Evolutionary conservation across 2,329 filamentous ascomycete genomes (phyloP).

Genomic region (Botryosphaeria dothidea): DNA sequence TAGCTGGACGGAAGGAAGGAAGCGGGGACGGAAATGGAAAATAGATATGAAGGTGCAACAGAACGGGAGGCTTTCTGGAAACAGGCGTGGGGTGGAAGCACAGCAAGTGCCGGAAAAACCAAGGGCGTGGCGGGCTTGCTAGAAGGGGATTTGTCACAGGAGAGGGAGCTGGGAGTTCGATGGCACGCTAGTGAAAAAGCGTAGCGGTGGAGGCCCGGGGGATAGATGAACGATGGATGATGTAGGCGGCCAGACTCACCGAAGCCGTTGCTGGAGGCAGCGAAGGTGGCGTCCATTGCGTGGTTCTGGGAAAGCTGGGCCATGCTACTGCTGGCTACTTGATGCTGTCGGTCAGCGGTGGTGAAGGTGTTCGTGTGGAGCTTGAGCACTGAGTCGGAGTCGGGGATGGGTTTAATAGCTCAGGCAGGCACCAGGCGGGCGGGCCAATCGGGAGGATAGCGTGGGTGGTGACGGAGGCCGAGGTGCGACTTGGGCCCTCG

Average conservation of each 20-base stretch:
- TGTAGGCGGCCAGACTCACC: background rate
- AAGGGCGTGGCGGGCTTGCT: background rate
- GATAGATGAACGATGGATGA: background rate
- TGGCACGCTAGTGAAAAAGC: background rate
- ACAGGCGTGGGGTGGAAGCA: background rate
- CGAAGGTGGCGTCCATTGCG: slow-evolving; percentile 7
- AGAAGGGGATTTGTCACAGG: slow-evolving; percentile 5
- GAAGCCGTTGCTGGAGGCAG: slow-evolving; percentile 7
- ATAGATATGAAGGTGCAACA: background rate
- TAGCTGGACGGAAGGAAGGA: background rate
- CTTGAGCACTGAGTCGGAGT: background rate
- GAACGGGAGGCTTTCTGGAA: background rate
- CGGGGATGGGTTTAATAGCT: slow-evolving; percentile 15
- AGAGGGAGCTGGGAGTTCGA: background rate
- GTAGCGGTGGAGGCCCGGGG: background rate
- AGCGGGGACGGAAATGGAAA: background rate
- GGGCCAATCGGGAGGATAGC: slow-evolving; percentile 14
- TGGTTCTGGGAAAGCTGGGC: slow-evolving; percentile 14
- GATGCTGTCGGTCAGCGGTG: background rate
- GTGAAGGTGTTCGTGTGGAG: background rate
- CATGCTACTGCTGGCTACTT: background rate
- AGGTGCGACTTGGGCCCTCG: background rate
- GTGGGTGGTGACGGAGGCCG: background rate
- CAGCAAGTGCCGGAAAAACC: background rate
- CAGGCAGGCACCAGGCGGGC: background rate